These are phyloP conservation scores for Wallacemonas sp. DNA, from an alignment of 208 protist genomes.

Conservation along the genomic window DNA sequence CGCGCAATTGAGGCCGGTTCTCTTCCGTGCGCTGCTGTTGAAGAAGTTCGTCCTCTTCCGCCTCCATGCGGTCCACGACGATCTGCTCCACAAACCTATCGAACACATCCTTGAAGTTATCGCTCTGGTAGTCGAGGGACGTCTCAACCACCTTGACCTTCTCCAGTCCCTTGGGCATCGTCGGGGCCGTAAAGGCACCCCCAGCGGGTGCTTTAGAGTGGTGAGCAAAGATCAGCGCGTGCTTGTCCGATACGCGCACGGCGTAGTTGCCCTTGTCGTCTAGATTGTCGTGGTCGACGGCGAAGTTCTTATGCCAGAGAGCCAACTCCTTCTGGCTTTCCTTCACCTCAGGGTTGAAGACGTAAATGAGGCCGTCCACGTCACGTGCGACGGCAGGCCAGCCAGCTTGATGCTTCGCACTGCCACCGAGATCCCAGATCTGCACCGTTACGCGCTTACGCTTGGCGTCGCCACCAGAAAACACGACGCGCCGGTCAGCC, in stretches of 20 bases:
- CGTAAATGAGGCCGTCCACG: constrained; percentile 85
- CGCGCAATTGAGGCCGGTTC: constrained; percentile 23
- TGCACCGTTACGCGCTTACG: constrained; percentile 63
- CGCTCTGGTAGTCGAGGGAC: constrained; percentile 85
- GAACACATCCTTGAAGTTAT: constrained; percentile 92
- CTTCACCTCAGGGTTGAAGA: constrained; percentile 81
- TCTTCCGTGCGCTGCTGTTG: constrained; percentile 35
- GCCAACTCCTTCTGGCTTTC: constrained; percentile 78
- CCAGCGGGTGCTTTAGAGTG: constrained; percentile 54
- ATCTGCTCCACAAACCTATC: constrained; percentile 78
- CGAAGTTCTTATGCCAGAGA: constrained; percentile 92
- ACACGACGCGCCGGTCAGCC: constrained; percentile 54
- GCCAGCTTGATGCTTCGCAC: constrained; percentile 74
- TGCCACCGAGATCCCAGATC: constrained; percentile 88
- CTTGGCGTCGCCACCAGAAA: constrained; percentile 46
- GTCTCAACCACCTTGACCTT: constrained; percentile 73
- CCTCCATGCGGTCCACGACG: constrained; percentile 48
- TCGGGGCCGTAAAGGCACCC: constrained; percentile 22
- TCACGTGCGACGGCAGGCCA: constrained; percentile 82
- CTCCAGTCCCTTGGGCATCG: constrained; percentile 77
- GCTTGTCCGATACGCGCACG: constrained; percentile 44
- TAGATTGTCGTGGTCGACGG: constrained; percentile 57
- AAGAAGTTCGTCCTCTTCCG: constrained; percentile 76
- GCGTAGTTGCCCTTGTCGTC: constrained; percentile 73
- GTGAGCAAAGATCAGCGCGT: constrained; percentile 80